A percentile compares a stretch with the other conserved stretches of the same genome.
phyloP scores from a whole-genome alignment of 139 green algal genomes.

The Chlorella sorokiniana region DNA sequence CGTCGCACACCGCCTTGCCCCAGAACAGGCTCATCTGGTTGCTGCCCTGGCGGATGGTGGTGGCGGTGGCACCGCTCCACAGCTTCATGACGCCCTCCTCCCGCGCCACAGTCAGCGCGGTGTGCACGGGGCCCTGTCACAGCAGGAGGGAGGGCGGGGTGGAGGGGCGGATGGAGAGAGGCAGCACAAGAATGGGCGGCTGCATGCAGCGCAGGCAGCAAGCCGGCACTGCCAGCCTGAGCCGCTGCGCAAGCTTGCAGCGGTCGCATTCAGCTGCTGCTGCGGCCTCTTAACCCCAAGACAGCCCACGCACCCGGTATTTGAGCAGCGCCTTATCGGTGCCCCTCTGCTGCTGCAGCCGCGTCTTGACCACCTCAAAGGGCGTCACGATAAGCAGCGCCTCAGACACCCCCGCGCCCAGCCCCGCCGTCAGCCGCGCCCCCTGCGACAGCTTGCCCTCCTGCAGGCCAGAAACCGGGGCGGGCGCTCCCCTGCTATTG shows the following conservation, averaged over 20 bases:
- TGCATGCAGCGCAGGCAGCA: no score
- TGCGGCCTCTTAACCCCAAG: no score
- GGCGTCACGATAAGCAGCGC: constrained; percentile 94
- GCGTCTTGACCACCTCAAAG: constrained; percentile 97
- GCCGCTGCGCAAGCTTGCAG: no score
- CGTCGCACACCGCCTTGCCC: constrained; percentile 87
- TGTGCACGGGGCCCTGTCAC: constrained; percentile 81
- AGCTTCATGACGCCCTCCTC: constrained; percentile 87
- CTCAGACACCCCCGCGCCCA: constrained; percentile 86
- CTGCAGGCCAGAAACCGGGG: constrained; percentile 1
- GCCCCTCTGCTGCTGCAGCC: constrained; percentile 92
- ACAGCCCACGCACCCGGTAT: constrained; percentile 66
- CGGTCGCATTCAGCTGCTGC: no score
- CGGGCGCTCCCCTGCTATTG: no score
- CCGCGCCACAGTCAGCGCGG: constrained; percentile 74
- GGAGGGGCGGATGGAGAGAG: background rate
- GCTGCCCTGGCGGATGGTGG: constrained; percentile 91
- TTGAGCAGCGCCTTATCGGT: constrained; percentile 73
- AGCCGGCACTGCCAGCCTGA: no score
- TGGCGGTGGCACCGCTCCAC: constrained; percentile 90
- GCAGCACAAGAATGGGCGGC: background rate
- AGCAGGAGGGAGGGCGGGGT: background rate
- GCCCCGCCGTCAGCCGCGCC: constrained; percentile 64
- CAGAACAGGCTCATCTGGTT: constrained; percentile 98
- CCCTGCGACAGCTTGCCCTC: constrained; percentile 63